phyloP scores from a whole-genome alignment of 2,329 filamentous ascomycete species.

The Cladophialophora yegresii region DNA sequence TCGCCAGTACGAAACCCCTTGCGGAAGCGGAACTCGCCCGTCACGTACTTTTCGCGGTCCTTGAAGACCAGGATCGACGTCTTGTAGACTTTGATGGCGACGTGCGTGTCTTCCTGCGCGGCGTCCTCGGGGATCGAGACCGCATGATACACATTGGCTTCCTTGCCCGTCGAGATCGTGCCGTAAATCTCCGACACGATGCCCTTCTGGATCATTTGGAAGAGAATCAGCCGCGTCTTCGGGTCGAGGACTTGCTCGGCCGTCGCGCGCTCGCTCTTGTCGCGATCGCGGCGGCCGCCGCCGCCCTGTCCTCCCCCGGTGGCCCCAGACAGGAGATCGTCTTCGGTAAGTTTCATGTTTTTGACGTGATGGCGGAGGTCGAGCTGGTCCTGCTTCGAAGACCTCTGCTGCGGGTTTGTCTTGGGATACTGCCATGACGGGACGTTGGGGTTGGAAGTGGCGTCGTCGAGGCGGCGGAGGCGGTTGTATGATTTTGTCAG shows the following conservation, averaged over 20 bases:
- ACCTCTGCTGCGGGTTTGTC: conserved; percentile 78
- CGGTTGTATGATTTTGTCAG: conserved; percentile 87
- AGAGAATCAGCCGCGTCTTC: conserved; percentile 88
- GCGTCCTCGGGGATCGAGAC: conserved; percentile 63
- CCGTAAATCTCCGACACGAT: conserved; percentile 90
- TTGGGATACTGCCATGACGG: conserved; percentile 64
- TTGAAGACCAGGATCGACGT: conserved; percentile 97
- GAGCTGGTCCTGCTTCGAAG: conserved; percentile 68
- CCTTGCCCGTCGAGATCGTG: conserved; percentile 93
- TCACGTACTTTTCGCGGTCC: conserved; percentile 93
- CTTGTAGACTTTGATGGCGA: conserved; percentile 98
- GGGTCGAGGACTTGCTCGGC: conserved; percentile 93
- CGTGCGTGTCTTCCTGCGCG: conserved; percentile 60
- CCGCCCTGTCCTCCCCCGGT: not conserved
- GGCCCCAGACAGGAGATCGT: conserved; percentile 21
- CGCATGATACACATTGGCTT: conserved; percentile 96
- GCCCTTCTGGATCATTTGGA: conserved; percentile 93
- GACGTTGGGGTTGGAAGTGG: conserved; percentile 49
- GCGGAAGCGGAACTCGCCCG: conserved; percentile 89
- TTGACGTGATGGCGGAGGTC: conserved; percentile 67
- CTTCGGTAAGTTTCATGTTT: conserved; percentile 76
- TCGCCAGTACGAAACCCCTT: conserved; percentile 90
- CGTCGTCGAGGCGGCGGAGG: conserved; percentile 68
- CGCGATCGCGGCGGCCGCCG: conserved; percentile 43
- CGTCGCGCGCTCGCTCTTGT: conserved; percentile 91